A percentile compares a stretch with the other conserved stretches of the same genome.
Evolutionary conservation across 345 rosid species (phyloP).

Genomic region (Luvunga scandens): DNA sequence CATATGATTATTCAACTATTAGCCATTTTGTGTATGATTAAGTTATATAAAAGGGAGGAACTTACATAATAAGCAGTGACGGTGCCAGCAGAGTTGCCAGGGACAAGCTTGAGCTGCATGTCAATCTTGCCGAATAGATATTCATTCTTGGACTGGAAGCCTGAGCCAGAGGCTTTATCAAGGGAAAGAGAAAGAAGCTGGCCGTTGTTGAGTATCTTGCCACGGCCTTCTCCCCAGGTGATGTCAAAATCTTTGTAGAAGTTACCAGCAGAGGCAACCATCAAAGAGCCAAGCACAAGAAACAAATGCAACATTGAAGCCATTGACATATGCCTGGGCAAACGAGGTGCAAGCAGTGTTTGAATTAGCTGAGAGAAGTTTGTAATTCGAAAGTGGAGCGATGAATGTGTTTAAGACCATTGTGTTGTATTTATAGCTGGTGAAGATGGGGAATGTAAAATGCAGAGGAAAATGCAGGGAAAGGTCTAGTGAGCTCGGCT

Average conservation of each 20-base stretch:
- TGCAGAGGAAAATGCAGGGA: neutral
- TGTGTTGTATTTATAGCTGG: neutral
- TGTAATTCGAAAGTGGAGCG: conserved; percentile 35
- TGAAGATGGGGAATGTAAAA: neutral
- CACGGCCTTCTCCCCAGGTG: conserved; percentile 9
- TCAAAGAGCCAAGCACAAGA: neutral
- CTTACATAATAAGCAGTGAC: conserved; percentile 5
- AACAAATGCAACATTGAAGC: neutral
- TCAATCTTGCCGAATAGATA: conserved; percentile 5
- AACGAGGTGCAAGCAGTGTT: neutral
- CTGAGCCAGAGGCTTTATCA: conserved; percentile 7
- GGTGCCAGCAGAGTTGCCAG: conserved; percentile 7
- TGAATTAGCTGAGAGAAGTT: neutral
- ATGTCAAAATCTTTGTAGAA: conserved; percentile 1
- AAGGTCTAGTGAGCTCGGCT: neutral
- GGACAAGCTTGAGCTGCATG: conserved; percentile 5
- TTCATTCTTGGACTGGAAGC: conserved; percentile 9
- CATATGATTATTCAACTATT: neutral
- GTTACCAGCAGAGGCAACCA: neutral
- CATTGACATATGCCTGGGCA: neutral
- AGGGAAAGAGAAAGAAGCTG: conserved; percentile 1
- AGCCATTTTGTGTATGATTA: neutral
- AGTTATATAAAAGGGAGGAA: neutral
- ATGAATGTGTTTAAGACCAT: neutral
- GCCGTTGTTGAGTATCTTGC: neutral